Conservation (phyloP, 768 basidiomycete genomes). For the Mycena indigotica region DNA sequence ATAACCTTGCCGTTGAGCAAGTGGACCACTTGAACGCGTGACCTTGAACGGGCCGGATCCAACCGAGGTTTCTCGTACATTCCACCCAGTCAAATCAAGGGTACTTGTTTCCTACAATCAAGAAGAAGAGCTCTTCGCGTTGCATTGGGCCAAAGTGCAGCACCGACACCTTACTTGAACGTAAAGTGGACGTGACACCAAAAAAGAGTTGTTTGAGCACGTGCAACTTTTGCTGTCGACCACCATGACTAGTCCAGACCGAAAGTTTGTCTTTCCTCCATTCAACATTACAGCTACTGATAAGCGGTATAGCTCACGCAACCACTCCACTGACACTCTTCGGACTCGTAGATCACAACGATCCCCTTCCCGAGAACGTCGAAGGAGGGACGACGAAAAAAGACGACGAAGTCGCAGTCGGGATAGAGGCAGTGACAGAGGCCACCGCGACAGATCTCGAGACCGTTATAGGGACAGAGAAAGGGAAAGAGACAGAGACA, state of each 20-base stretch:
- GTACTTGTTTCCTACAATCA: background rate
- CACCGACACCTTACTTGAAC: too few species aligned
- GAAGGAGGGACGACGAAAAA: conserved; percentile 60
- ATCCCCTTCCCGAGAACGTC: conserved; percentile 61
- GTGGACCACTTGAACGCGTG: background rate
- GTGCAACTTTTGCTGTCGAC: background rate
- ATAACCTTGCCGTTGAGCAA: too few species aligned
- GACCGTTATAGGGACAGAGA: conserved; percentile 54
- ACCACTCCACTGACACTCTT: conserved; percentile 76
- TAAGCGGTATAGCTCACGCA: conserved; percentile 62
- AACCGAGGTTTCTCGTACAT: background rate
- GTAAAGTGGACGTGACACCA: too few species aligned
- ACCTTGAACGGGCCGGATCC: conserved; percentile 1
- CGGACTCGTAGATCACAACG: conserved; percentile 72
- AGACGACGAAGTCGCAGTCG: conserved; percentile 66
- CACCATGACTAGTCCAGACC: conserved; percentile 37
- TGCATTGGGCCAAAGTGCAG: too few species aligned
- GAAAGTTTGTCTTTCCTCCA: conserved; percentile 48
- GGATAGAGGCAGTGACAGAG: conserved; percentile 56
- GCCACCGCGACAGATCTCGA: conserved; percentile 58
- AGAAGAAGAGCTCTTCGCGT: background rate
- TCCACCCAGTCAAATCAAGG: background rate
- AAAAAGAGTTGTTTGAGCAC: background rate
- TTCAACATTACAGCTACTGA: background rate
- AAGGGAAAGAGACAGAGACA: conserved; percentile 46